Percentiles rank a stretch among this genome's conserved stretches.
Conservation (phyloP, 2,329 filamentous ascomycete species). For the Epichloe coenophiala region DNA sequence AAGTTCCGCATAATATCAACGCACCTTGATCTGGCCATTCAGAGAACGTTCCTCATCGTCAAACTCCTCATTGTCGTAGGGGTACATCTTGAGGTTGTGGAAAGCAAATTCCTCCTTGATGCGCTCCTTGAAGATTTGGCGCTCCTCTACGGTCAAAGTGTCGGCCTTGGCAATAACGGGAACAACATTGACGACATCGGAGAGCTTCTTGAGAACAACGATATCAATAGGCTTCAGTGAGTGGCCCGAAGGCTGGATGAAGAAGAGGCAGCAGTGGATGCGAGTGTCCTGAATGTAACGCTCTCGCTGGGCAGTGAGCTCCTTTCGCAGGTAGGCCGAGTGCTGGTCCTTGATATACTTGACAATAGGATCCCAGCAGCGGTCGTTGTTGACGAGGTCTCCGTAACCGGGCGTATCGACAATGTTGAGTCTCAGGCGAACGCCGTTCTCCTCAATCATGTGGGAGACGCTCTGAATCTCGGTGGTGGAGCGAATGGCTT, state of each 20-base stretch:
- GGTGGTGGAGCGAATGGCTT: conserved; percentile 87
- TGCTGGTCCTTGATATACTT: conserved; percentile 99
- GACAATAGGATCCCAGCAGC: conserved; percentile 99
- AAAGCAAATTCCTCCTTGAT: conserved; percentile 99
- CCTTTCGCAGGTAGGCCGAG: conserved; percentile 96
- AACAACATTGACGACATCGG: conserved; percentile 97
- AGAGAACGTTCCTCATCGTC: conserved; percentile 90
- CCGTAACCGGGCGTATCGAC: conserved; percentile 98
- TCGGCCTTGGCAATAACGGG: conserved; percentile 98
- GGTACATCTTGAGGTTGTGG: conserved; percentile 99
- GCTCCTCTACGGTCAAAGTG: conserved; percentile 89
- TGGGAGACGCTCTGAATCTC: conserved; percentile 97
- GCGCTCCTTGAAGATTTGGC: conserved; percentile 90
- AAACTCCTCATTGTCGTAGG: conserved; percentile 98
- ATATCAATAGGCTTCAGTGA: conserved; percentile 99
- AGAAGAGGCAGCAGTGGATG: conserved; percentile 99
- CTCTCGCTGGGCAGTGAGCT: conserved; percentile 97
- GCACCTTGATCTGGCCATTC: conserved; percentile 93
- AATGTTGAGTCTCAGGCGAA: conserved; percentile 94
- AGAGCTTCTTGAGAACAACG: conserved; percentile 98
- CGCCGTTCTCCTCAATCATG: conserved; percentile 98
- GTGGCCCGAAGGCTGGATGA: conserved; percentile 97
- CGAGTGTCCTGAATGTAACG: conserved; percentile 98
- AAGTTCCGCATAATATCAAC: conserved; percentile 8
- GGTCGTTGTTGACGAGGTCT: conserved; percentile 98